Conservation (phyloP, 441 rosid species). For the Jatropha multifida region DNA sequence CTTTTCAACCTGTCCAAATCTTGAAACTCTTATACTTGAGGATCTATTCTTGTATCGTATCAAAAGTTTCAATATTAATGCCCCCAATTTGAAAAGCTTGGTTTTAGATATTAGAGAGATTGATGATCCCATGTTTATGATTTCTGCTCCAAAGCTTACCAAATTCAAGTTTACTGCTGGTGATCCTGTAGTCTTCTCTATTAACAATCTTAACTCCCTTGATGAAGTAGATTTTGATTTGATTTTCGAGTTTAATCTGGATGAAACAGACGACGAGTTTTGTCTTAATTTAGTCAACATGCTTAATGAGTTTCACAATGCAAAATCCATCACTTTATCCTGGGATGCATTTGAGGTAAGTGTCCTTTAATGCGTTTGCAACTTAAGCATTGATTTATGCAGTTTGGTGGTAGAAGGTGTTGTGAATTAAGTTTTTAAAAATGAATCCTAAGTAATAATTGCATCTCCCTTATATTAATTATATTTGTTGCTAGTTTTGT, state of each 20-base stretch:
- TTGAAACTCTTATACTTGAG: neutral
- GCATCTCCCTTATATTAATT: too few species aligned
- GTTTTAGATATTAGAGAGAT: neutral
- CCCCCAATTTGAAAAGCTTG: neutral
- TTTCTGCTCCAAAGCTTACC: slow-evolving; percentile 5
- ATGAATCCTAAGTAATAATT: too few species aligned
- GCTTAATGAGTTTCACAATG: neutral
- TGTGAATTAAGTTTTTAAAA: too few species aligned
- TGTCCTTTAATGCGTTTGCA: neutral
- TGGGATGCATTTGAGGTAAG: neutral
- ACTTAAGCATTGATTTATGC: neutral
- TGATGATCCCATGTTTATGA: neutral
- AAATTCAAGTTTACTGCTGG: neutral
- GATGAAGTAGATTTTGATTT: neutral
- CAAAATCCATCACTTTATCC: slow-evolving; percentile 5
- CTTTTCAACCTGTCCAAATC: neutral
- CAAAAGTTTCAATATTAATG: neutral
- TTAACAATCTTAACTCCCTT: neutral
- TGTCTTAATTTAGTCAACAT: neutral
- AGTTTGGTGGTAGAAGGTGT: neutral
- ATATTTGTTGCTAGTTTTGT: too few species aligned
- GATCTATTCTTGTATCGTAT: neutral
- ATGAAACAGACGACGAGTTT: neutral
- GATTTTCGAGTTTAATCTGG: neutral
- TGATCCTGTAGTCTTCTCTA: neutral